Evolutionary conservation across 768 basidiomycete species (phyloP), one percentile per base, ranked within the genome.

Genomic region (Glaciozyma martinii): DNA sequence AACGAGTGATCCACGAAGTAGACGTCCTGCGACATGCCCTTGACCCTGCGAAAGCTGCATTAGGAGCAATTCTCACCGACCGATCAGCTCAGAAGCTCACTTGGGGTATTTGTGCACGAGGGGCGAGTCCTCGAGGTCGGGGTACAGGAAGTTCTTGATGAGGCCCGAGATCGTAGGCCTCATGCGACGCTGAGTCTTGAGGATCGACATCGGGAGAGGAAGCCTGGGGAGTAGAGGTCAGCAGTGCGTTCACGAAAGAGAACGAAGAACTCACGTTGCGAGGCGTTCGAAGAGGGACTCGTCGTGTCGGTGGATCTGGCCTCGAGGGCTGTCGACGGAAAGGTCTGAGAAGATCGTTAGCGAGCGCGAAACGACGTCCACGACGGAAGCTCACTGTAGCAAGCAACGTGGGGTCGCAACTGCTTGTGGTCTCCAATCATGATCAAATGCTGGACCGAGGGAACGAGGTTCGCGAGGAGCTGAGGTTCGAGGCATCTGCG

Each of bases 371-470:
- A 44, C n/a, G 33, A 19, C 40, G 60, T 25, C 25, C 0, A 42
- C n/a, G 27, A 65, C 79, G 88, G 23, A 82, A 86, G 42, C 83
- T 82, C 53, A 88, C 65, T 0, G 80, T 87, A 0, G 85, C 30
- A 37, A 18, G 62, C 23, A n/a, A 63, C 56, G 5, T 63, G 62
- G 13, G 47, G 87, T 1, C 88, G 82, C 2, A 90, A 79, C 75
- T 89, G 88, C 3, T 82, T 78, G 9, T 88, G 88, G 66, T 90
- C 88, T 0, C 88, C 88, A n/a, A 89, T 88, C 50, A 85, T 78
- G 63, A 90, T 87, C 27, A 89, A 77, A 46, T 89, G 87, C 63
- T 88, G 80, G 0, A 89, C 80, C 5, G 84, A 71, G 0, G 81
- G 80, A 3, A 86, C 86, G 1, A 88, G 78, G 44, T 80, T 82